Conservation (phyloP, 1,284 basidiomycete species). For the Cryptococcus sp. region DNA sequence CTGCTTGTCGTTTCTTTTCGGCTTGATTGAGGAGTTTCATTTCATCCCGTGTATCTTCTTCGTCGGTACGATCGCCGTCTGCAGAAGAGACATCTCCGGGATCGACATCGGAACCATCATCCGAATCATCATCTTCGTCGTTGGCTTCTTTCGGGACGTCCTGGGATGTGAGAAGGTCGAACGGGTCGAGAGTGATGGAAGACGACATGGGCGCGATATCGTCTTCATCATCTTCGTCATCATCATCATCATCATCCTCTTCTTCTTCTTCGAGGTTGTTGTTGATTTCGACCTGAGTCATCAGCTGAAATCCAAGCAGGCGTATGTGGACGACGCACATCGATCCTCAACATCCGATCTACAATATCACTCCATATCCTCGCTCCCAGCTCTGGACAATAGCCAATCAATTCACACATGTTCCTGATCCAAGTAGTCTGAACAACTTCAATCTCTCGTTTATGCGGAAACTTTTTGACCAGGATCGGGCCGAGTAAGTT, state of each 20-base stretch:
- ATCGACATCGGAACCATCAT: conserved; percentile 51
- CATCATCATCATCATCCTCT: conserved; percentile 56
- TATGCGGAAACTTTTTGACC: conserved; percentile 82
- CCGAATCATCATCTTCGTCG: conserved; percentile 58
- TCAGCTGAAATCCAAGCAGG: neutral
- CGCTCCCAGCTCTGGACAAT: conserved; percentile 85
- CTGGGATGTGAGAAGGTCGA: conserved; percentile 72
- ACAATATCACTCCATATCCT: conserved; percentile 79
- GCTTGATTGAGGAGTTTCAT: conserved; percentile 50
- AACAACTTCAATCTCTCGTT: conserved; percentile 72
- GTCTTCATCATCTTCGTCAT: conserved; percentile 35
- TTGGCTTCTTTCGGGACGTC: conserved; percentile 44
- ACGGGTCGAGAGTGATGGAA: conserved; percentile 62
- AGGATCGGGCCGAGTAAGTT: conserved; percentile 81
- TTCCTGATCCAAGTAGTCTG: conserved; percentile 94
- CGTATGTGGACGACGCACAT: conserved; percentile 58
- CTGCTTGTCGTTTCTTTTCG: conserved; percentile 58
- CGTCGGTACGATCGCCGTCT: conserved; percentile 55
- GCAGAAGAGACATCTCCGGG: conserved; percentile 47
- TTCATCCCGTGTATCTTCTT: conserved; percentile 52
- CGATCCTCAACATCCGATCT: conserved; percentile 89
- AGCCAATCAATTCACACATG: conserved; percentile 74
- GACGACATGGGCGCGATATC: conserved; percentile 9
- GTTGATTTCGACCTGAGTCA: conserved; percentile 83
- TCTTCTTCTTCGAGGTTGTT: conserved; percentile 89